Evolutionary conservation across 108 stramenopile genomes (phyloP).

Genomic region (Cyclostephanos tholiformis): DNA sequence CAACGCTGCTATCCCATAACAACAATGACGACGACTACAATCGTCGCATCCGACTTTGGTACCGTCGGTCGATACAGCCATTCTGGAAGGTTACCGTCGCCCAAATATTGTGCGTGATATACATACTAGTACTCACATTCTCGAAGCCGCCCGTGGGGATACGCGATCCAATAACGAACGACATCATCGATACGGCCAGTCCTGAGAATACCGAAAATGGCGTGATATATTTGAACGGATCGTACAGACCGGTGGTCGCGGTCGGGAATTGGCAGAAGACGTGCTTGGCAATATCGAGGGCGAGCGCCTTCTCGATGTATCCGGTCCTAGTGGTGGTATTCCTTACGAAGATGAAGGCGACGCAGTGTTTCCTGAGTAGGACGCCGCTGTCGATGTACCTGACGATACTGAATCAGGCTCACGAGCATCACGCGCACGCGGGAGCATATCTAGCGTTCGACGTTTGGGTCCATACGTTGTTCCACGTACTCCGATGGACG

Average conservation of each 20-base stretch:
- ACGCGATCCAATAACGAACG: background rate
- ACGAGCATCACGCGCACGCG: conserved; percentile 20
- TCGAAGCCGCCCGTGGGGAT: conserved; percentile 12
- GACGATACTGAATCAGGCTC: conserved; percentile 3
- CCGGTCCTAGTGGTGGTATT: conserved; percentile 46
- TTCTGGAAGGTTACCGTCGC: conserved; percentile 22
- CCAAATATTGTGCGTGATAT: conserved; percentile 6
- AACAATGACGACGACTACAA: too few relatives aligned
- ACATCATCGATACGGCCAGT: conserved; percentile 9
- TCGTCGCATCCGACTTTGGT: background rate
- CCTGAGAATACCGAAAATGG: conserved; percentile 6
- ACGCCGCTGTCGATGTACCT: conserved; percentile 45
- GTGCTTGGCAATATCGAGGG: conserved; percentile 38
- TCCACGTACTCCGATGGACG: conserved; percentile 41
- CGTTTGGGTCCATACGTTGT: conserved; percentile 34
- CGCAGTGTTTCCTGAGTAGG: conserved; percentile 19
- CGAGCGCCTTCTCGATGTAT: conserved; percentile 53
- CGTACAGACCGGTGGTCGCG: conserved; percentile 13
- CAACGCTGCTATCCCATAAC: too few relatives aligned
- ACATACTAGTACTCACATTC: conserved; percentile 20
- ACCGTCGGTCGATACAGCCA: background rate
- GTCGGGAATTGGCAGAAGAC: conserved; percentile 10
- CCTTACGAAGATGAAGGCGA: conserved; percentile 41
- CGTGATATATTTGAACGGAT: conserved; percentile 16
- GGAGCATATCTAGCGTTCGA: conserved; percentile 20